Base-by-base conservation (phyloP, 2,329 filamentous ascomycete species). In the Alternaria gaisen region DNA sequence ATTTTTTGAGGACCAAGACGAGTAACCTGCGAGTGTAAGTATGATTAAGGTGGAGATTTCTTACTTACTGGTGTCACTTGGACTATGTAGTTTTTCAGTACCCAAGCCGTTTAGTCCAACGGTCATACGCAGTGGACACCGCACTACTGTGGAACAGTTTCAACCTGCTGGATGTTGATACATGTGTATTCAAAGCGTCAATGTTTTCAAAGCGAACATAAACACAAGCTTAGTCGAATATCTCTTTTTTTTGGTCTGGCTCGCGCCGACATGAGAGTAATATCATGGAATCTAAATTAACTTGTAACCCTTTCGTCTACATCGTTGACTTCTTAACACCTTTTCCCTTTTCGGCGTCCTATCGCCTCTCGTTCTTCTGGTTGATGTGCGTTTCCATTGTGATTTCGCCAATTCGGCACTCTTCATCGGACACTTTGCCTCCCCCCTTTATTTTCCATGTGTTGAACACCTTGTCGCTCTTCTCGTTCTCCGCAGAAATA, bases 381-480 rank as follows among this genome's bases (percentile, higher is more conserved):
- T 66, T 62, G 2, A 76, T 60, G 44, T 74, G 63, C n/a, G 59
- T 74, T 38, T 76, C 65, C 66, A 67, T 61, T 0, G 68, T 74
- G 36, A 77, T 75, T 4, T 68, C 67, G 7, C 68, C 70, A 10
- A 58, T 32, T 26, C 34, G 60, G 43, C 20, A 53, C 20, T 71
- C 65, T 42, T 77, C 74, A 12, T 76, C 70, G 20, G 71, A 74
- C n/a, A 63, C 60, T 53, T 65, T 67, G 6, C 75, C 67, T 7
- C 65, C 66, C 8, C 65, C 68, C 34, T 75, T 72, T 11, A 77
- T 71, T 28, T 59, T 66, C 75, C 75, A 77, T 3, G 65, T 65
- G 11, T 47, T 70, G 56, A 73, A 77, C 1, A 67, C 67, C 53
- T 70, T 68, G 3, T 72, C 71, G 40, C 46, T 66, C 51, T 65